phyloP scores from a whole-genome alignment of 257 asterid genomes.

The Rehmannia glutinosa region DNA sequence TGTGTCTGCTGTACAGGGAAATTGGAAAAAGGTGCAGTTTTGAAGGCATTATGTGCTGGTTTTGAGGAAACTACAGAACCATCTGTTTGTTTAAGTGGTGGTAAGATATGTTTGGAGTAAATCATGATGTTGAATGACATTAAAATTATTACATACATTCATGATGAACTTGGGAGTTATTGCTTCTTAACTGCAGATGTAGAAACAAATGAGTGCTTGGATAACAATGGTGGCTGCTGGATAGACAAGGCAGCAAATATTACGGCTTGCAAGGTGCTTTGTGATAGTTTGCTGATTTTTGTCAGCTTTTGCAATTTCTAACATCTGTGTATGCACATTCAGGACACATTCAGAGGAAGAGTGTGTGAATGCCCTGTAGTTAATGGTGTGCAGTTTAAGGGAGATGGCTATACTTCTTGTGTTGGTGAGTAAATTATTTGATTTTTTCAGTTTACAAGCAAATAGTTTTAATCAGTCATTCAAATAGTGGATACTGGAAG shows the following conservation, averaged over 20 bases:
- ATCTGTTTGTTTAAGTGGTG: conserved; percentile 87
- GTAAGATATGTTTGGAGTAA: conserved; percentile 26
- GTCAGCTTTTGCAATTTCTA: background rate
- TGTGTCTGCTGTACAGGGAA: conserved; percentile 40
- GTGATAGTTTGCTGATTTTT: background rate
- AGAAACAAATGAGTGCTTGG: conserved; percentile 79
- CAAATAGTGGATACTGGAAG: no score
- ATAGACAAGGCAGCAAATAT: conserved; percentile 50
- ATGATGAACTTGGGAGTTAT: conserved; percentile 10
- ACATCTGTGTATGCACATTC: conserved; percentile 8
- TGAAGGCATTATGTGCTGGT: conserved; percentile 83
- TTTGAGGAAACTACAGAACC: conserved; percentile 98
- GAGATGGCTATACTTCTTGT: conserved; percentile 51
- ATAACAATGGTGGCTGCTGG: conserved; percentile 86
- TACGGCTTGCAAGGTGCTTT: conserved; percentile 79
- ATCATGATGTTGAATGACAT: conserved; percentile 13
- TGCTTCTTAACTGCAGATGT: conserved; percentile 39
- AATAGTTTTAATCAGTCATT: no score
- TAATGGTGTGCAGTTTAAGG: conserved; percentile 44
- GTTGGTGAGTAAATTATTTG: conserved; percentile 25
- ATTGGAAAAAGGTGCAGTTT: conserved; percentile 74
- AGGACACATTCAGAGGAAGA: conserved; percentile 54
- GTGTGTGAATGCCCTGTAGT: conserved; percentile 26
- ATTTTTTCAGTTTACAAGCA: background rate
- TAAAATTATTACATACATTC: background rate